phyloP scores from a whole-genome alignment of 805 yeast genomes.

The Candida saitoana region DNA sequence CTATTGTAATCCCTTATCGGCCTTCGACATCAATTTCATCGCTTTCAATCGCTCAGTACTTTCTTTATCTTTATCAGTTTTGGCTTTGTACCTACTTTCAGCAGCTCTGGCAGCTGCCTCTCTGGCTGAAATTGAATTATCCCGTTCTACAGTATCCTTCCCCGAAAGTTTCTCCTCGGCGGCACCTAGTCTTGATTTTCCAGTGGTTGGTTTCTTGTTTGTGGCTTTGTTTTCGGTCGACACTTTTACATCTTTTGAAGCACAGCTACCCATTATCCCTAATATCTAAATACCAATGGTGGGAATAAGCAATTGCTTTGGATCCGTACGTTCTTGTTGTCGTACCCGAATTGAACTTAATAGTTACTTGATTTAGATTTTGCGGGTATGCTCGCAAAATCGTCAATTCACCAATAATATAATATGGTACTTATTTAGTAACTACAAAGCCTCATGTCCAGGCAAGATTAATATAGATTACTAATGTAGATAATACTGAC shows the following conservation, averaged over 20 bases:
- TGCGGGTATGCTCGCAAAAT: no score
- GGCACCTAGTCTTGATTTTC: conserved; percentile 16
- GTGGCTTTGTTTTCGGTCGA: background rate
- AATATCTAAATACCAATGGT: conserved; percentile 1
- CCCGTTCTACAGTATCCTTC: background rate
- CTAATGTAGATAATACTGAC: no score
- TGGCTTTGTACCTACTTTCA: conserved; percentile 27
- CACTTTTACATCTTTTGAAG: conserved; percentile 13
- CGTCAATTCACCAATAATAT: no score
- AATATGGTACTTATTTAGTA: no score
- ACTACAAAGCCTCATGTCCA: no score
- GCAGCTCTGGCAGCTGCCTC: conserved; percentile 41
- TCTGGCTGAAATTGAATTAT: conserved; percentile 11
- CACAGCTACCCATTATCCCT: conserved; percentile 23
- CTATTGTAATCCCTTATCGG: conserved; percentile 29
- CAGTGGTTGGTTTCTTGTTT: background rate
- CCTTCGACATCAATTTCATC: conserved; percentile 25
- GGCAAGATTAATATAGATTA: no score
- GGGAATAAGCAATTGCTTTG: background rate
- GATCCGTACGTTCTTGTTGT: no score
- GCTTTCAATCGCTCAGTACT: conserved; percentile 29
- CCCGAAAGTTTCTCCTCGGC: conserved; percentile 3
- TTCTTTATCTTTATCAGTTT: conserved; percentile 22
- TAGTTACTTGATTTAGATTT: no score
- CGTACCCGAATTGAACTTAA: no score